Evolutionary conservation across 2,329 filamentous ascomycete species (phyloP).

Genomic region (Colletotrichum salicis): DNA sequence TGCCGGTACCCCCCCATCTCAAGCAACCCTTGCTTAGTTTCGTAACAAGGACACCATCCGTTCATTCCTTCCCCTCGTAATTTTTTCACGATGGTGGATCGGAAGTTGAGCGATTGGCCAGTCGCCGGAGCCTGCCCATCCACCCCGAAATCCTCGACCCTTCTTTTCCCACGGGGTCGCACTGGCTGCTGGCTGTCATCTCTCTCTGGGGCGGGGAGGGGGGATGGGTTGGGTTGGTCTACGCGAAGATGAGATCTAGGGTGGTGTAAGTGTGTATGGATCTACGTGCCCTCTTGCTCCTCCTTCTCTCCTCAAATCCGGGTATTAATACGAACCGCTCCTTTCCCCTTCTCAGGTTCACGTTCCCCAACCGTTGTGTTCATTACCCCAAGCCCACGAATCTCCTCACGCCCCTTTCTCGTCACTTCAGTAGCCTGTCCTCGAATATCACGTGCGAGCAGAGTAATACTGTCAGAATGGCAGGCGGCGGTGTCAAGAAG

Average conservation of each 20-base stretch:
- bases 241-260: slow-evolving; percentile 15
- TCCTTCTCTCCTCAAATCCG: neutral
- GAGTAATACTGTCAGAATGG: slow-evolving; percentile 18
- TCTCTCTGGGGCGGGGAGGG: slow-evolving; percentile 1
- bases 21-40: slow-evolving; percentile 22
- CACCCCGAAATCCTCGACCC: neutral
- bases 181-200: slow-evolving; percentile 26
- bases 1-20: slow-evolving; percentile 4
- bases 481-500: slow-evolving; percentile 60
- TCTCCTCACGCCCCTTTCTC: neutral
- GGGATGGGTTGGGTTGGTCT: neutral
- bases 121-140: neutral
- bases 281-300: neutral
- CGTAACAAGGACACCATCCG: slow-evolving; percentile 2
- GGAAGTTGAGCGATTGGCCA: slow-evolving; percentile 30
- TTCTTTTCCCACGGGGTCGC: slow-evolving; percentile 28
- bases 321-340: slow-evolving; percentile 27
- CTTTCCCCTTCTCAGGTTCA: neutral
- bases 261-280: neutral
- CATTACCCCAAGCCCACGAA: slow-evolving; percentile 14
- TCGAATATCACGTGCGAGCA: slow-evolving; percentile 15
- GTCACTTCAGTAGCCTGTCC: neutral
- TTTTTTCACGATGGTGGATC: slow-evolving; percentile 24
- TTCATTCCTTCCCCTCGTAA: slow-evolving; percentile 8
- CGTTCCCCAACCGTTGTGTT: slow-evolving; percentile 26